Percentiles rank a stretch among this genome's conserved stretches.
Evolutionary conservation across 2,329 filamentous ascomycete genomes (phyloP).

Genomic region (Ophiostoma himal-ulmi): DNA sequence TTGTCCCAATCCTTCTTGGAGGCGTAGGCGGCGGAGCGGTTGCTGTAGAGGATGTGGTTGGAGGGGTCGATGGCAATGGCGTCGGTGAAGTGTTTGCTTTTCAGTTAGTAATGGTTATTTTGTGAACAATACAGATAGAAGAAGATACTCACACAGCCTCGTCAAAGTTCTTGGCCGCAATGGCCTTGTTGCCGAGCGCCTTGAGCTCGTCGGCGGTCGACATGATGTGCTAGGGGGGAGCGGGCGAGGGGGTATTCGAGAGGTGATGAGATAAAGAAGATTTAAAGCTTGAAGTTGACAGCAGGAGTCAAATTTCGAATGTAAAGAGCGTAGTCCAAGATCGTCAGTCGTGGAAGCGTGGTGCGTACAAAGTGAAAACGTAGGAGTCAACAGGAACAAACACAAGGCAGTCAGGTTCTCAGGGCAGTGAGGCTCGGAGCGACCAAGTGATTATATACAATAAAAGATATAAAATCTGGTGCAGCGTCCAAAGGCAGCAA

Average conservation of each 20-base stretch:
- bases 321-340: constrained; percentile 7
- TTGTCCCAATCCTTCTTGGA: constrained; percentile 84
- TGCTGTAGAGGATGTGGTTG: constrained; percentile 98
- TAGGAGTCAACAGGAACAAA: not conserved
- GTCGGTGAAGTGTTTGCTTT: constrained; percentile 86
- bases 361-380: not conserved
- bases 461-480: constrained; percentile 13
- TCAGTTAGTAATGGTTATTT: not conserved
- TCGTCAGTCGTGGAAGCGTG: constrained; percentile 1
- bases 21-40: constrained; percentile 81
- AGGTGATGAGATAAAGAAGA: not conserved
- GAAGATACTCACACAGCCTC: constrained; percentile 74
- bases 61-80: constrained; percentile 80
- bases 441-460: constrained; percentile 3
- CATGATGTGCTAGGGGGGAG: constrained; percentile 36
- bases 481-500: constrained; percentile 7
- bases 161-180: constrained; percentile 93
- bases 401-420: not conserved
- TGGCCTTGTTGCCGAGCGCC: constrained; percentile 97
- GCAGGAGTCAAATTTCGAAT: not conserved
- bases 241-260: not conserved
- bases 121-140: not conserved
- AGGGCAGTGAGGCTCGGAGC: constrained; percentile 2
- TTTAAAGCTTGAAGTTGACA: not conserved
- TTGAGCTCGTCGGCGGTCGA: constrained; percentile 74